Evolutionary conservation across 2,329 filamentous ascomycete genomes (phyloP), one percentile per base, ranked within the genome.

Genomic region (Hymenoscyphus fraxineus): DNA sequence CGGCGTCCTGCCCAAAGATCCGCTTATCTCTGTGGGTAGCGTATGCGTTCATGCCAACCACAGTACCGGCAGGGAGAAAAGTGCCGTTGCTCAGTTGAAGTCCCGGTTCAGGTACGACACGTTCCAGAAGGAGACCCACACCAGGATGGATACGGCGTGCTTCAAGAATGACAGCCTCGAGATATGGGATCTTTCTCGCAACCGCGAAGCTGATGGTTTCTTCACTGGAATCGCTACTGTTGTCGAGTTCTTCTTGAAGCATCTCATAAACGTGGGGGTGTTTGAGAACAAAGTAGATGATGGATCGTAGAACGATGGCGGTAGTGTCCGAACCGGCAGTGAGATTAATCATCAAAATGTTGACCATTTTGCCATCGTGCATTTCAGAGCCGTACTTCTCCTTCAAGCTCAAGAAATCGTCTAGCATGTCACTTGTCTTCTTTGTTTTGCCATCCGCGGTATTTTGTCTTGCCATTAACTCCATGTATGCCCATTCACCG

Each of bases 151-250:
- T 10, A 10, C 44, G 44, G 7, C 84, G 16, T 78, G 79, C 38
- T 85, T 76, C 6, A 83, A 79, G 79, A 35, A 85, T 76, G 5
- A 83, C 79, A 3, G 82, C 83, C 54, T 81, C 77, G 9, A 86
- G 78, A 69, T 84, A 82, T n/a, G 73, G 76, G 7, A 78, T 73
- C 32, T 70, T 72, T 32, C 68, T 75, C 41, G 73, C 69, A 16
- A 65, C 58, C 1, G 54, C 57, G 61, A 72, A 74, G 6, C 66
- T 64, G 0, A 71, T 69, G 2, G 72, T 69, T 31, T 65, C 68
- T 2, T 65, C 66, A 15, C 77, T 63, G 2, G 82, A 83, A 55
- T 81, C 77, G 2, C 68, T 65, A 10, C 75, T 74, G 1, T 63
- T 69, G 55, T 78, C 73, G 31, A 83, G 71, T 66, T 83, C 81